Base-by-base conservation (phyloP, 2,329 filamentous ascomycete genomes). In the Aspergillus transmontanensis region DNA sequence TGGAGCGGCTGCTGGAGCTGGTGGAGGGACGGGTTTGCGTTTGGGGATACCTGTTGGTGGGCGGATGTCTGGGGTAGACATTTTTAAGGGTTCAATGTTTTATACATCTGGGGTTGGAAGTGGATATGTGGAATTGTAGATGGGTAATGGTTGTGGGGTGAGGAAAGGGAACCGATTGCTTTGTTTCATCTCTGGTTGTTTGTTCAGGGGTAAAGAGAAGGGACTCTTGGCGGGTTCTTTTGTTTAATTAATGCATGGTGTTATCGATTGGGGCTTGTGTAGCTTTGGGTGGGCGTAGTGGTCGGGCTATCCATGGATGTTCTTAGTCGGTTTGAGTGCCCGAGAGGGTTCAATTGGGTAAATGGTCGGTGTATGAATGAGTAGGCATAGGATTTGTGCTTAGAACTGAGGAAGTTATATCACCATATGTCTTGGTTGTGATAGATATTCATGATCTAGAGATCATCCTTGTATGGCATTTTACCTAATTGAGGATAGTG, bases 21-120 rank as follows among this genome's bases (percentile, higher is more conserved):
- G 41, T 34, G 57, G 50, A 36, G 36, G 58, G 16, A 59, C 32
- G 43, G 58, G 58, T 11, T 59, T 59, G 32, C 58, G 58, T 54
- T 59, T 59, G 1, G 58, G 48, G 26, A 59, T 16, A 10, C n/a
- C 34, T 28, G 57, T 46, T 6, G 48, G 28, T 32, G 28, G 48
- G 12, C 28, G 21, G 9, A 16, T 5, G 16, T 51, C 48, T n/a
- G 28, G 16, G 16, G 21, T 19, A 19, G 48, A n/a, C 48, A 51
- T 51, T 12, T 10, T 51, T 32, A 23, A 19, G 21, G 46, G 10
- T 12, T 46, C 16, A 19, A 46, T 48, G 23, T 14, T 6, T n/a
- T 41, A n/a, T 48, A 6, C 12, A 48, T 48, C 14, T 9, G 45
- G 45, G 45, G 23, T 16, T 48, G 23, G 21, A 41, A 19, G 39